Percentiles rank a stretch among this genome's conserved stretches.
Conservation (phyloP, 495 filamentous ascomycete genomes). For the Penicillium verhagenii region DNA sequence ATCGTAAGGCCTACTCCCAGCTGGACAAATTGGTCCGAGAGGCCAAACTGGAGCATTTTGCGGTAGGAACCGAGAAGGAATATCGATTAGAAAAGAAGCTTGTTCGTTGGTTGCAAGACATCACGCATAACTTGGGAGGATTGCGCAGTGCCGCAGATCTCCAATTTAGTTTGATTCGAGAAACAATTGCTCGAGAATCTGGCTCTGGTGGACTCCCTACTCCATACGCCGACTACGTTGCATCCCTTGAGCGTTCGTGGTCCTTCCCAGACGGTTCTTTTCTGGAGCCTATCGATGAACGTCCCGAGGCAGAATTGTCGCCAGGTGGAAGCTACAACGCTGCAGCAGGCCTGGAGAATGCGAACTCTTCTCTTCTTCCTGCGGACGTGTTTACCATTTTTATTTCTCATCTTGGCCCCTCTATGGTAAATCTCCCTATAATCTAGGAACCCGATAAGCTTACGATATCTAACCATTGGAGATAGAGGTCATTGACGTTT, state of each 20-base stretch:
- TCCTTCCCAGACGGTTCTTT: constrained; percentile 41
- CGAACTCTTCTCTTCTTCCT: constrained; percentile 44
- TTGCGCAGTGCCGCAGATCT: constrained; percentile 84
- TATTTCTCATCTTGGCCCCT: constrained; percentile 82
- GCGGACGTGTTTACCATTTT: constrained; percentile 86
- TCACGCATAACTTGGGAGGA: constrained; percentile 89
- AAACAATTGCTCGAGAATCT: constrained; percentile 41
- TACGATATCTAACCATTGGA: constrained; percentile 15
- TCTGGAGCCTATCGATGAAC: constrained; percentile 66
- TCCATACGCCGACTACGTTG: constrained; percentile 15
- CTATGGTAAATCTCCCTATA: constrained; percentile 62
- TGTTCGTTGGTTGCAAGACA: constrained; percentile 79
- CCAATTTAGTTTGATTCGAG: constrained; percentile 79
- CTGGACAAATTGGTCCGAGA: constrained; percentile 82
- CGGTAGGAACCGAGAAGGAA: constrained; percentile 77
- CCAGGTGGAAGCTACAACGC: constrained; percentile 20
- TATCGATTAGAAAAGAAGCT: constrained; percentile 78
- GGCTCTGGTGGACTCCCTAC: constrained; percentile 6
- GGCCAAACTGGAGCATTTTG: constrained; percentile 86
- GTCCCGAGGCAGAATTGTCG: constrained; percentile 57
- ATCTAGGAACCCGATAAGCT: neutral
- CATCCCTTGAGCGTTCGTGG: constrained; percentile 30
- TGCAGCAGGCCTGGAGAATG: constrained; percentile 13
- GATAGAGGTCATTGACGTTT: constrained; percentile 78
- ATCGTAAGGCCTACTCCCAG: constrained; percentile 65